Percentiles rank a stretch among this genome's conserved stretches.
These are phyloP conservation scores for Asclepias syriaca DNA, from an alignment of 257 asterid species.

Conservation along the genomic window DNA sequence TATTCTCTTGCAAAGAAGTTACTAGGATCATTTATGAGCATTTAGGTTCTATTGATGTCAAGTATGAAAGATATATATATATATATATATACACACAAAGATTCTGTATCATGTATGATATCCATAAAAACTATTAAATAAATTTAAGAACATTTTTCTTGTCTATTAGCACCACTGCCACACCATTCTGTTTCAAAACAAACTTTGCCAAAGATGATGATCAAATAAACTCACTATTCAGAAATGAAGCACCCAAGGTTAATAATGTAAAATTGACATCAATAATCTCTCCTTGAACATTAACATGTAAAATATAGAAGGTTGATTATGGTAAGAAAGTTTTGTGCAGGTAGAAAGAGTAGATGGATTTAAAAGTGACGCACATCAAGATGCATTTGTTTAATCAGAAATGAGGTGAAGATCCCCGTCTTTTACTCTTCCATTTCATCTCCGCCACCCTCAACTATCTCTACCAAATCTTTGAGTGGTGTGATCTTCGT, in stretches of 20 bases:
- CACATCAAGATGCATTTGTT: too few relatives aligned
- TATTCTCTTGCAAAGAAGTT: constrained; percentile 32
- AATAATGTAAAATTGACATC: background rate
- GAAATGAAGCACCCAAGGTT: background rate
- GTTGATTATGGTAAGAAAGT: background rate
- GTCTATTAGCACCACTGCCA: background rate
- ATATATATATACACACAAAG: background rate
- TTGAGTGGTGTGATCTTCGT: constrained; percentile 80
- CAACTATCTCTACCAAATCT: constrained; percentile 64
- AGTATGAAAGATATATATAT: constrained; percentile 24
- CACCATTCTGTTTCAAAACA: background rate
- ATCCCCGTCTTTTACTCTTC: constrained; percentile 44
- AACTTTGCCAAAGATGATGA: background rate
- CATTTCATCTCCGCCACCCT: constrained; percentile 83
- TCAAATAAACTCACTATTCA: background rate
- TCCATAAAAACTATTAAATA: background rate
- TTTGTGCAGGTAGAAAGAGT: background rate
- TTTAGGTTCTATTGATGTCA: background rate
- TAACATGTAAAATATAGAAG: background rate
- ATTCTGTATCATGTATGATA: background rate
- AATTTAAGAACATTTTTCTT: background rate
- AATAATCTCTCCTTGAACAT: background rate
- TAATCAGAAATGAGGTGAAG: too few relatives aligned
- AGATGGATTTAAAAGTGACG: background rate
- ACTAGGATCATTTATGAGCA: background rate